Evolutionary conservation across 176 grass and related monocot species (phyloP), one percentile per base, ranked within the genome.

Genomic region (Carex pumila): DNA sequence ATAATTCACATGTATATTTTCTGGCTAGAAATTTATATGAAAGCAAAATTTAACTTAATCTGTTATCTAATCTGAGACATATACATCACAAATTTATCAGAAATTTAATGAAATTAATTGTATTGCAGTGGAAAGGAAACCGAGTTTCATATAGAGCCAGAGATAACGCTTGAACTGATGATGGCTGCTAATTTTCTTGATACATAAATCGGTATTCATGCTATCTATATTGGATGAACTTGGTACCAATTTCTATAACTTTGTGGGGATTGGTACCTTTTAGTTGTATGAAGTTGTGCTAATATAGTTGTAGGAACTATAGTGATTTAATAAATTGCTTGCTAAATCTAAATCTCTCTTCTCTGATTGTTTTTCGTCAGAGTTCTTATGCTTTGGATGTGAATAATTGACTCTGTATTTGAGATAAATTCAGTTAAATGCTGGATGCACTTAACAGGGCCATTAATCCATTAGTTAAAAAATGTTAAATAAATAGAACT

Each of bases 161-260:
- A 98, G 70, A 92, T 95, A 18, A 93, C 95, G 15, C 85, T 98
- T 81, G 92, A 98, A 65, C 84, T 98, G 80, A 98, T 95, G 93
- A 98, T 98, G 96, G 93, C 96, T 0, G 96, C 96, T 37, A 95
- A 98, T 81, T 98, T 93, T 86, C 88, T 98, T 11, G 92, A 98
- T 85, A 90, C 91, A 13, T 93, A 47, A 91, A 31, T 80, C n/a
- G 0, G 5, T 67, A 17, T 29, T 79, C 9, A 25, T 82, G 37
- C 29, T 9, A 52, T 75, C 21, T 1, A 53, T 1, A 53, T 14
- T 14, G 12, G 15, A 13, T 54, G 12, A 19, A 61, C 8, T 65
- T 66, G 60, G 60, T 81, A 81, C 61, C 59, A 30, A 47, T 81
- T 49, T 82, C 60, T 41, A 3, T 81, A 31, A 50, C 12, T 81